Conservation (phyloP, 441 rosid genomes). For the Jatropha multifida region DNA sequence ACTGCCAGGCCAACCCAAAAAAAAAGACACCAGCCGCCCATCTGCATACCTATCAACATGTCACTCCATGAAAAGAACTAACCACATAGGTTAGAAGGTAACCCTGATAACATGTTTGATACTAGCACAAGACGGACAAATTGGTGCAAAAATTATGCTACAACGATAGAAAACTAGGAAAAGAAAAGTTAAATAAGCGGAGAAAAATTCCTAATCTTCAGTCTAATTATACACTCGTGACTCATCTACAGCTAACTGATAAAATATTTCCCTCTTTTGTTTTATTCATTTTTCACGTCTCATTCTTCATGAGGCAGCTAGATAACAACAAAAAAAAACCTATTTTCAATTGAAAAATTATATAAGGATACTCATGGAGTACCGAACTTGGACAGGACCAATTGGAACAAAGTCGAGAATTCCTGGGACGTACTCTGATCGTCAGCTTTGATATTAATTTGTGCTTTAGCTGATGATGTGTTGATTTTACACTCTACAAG, state of each 20-base stretch:
- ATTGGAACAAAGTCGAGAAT: constrained; percentile 57
- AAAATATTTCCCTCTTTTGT: neutral
- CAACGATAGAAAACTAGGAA: neutral
- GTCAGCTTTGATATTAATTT: constrained; percentile 77
- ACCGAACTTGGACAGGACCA: constrained; percentile 73
- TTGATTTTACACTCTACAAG: constrained; percentile 89
- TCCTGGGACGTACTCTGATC: constrained; percentile 72
- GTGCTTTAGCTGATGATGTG: constrained; percentile 78
- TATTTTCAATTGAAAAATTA: neutral
- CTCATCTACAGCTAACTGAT: constrained; percentile 1
- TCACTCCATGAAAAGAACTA: neutral
- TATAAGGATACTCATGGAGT: constrained; percentile 28
- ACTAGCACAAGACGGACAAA: neutral
- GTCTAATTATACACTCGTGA: constrained; percentile 8
- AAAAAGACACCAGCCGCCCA: neutral
- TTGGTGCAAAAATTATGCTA: no score
- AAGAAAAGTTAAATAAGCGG: neutral
- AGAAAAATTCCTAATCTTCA: neutral
- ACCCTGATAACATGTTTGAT: no score
- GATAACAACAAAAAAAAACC: neutral
- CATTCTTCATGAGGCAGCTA: neutral
- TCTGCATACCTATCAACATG: neutral
- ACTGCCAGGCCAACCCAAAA: neutral
- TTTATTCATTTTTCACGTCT: constrained; percentile 10
- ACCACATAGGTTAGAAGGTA: neutral